Base-by-base conservation (phyloP, 257 asterid species). In the Scutellaria baicalensis region DNA sequence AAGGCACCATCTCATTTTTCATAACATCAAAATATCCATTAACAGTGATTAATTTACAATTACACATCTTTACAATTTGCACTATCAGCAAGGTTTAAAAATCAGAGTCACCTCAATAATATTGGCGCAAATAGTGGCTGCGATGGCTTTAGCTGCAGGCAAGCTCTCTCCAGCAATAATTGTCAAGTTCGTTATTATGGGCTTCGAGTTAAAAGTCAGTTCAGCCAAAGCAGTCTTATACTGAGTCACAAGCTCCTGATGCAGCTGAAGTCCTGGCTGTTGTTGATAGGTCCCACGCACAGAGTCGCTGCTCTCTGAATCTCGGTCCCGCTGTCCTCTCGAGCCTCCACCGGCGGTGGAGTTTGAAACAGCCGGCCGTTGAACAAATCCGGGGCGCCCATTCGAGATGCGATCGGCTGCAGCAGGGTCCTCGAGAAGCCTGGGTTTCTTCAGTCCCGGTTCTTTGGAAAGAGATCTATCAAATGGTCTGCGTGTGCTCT, bases 161-260 rank as follows among this genome's bases (percentile, higher is more conserved):
- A 84, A 67, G 88, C 88, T 91, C 91, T 94, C 99, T 18, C 99
- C 99, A 1, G 99, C 99, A 38, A 94, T 94, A 59, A 94, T 94
- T 14, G 99, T 91, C 85, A 94, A 79, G 77, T 94, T 94, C 2
- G 99, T 94, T 60, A 94, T 94, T 12, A 94, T 94, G 5, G 99
- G 99, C 84, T 94, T 94, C 40, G 99, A 91, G 73, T 91, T 94
- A 75, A 91, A 89, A 14, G 93, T 91, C 57, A 94, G 80, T 83
- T 94, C 99, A 48, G 91, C 82, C 68, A 94, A 70, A 1, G 99
- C 98, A 35, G 87, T 79, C 89, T 81, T 91, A 87, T 94, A 94
- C 86, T 89, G 98, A 69, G 70, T 75, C 77, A 94, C 95, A 67
- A 91, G 87, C 86, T 91, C 99, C 75, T 81, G 86, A 77, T 86